A percentile compares a stretch with the other conserved stretches of the same genome.
Evolutionary conservation across 2,329 filamentous ascomycete genomes (phyloP).

Genomic region (Zasmidium angulare): DNA sequence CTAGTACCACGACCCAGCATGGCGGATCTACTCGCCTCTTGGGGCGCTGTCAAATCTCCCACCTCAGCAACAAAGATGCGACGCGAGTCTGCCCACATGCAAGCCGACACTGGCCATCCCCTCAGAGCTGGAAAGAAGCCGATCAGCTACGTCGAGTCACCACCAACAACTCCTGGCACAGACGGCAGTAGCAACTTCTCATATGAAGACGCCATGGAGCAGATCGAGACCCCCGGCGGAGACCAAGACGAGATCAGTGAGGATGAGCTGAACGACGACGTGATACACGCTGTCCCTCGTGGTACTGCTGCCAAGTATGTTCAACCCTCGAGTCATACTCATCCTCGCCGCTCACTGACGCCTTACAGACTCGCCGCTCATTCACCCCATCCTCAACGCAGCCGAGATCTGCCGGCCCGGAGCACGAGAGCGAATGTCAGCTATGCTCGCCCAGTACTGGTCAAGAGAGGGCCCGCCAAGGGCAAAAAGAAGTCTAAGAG

Average conservation of each 20-base stretch:
- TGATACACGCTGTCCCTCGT: constrained; percentile 22
- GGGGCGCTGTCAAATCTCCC: constrained; percentile 28
- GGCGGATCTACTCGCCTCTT: constrained; percentile 28
- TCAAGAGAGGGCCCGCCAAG: constrained; percentile 12
- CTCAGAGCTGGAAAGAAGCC: constrained; percentile 12
- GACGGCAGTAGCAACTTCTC: not conserved
- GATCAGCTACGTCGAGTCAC: constrained; percentile 26
- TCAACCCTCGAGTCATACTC: not conserved
- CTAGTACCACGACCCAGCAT: constrained; percentile 15
- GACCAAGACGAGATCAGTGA: constrained; percentile 15
- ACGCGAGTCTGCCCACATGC: constrained; percentile 13
- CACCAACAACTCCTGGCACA: constrained; percentile 11
- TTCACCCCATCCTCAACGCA: constrained; percentile 1
- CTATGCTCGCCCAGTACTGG: constrained; percentile 20
- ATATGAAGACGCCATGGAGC: constrained; percentile 1
- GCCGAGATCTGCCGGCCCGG: constrained; percentile 27
- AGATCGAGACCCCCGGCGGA: constrained; percentile 4
- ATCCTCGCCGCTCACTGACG: not conserved
- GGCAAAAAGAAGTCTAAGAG: constrained; percentile 14
- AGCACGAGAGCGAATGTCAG: constrained; percentile 26
- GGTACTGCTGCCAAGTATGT: not conserved
- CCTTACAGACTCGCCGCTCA: not conserved
- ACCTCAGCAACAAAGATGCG: constrained; percentile 28
- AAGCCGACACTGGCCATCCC: not conserved
- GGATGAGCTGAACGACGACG: constrained; percentile 27